Base-by-base conservation (phyloP, 352 stramenopile genomes). In the Phytopythium montanum region DNA sequence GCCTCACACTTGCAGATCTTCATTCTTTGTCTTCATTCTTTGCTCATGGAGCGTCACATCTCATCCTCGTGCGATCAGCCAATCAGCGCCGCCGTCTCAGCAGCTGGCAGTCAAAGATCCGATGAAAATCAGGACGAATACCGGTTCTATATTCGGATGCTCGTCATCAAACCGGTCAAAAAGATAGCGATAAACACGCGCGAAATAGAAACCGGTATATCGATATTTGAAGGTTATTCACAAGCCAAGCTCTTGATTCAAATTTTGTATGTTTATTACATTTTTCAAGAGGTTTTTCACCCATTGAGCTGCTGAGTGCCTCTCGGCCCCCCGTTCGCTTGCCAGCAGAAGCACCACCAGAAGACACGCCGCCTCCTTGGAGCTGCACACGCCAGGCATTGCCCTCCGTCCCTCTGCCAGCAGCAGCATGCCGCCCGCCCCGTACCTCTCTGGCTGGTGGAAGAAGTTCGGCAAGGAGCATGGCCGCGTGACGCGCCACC, bases 361-460 rank as follows among this genome's bases (percentile, higher is more conserved):
- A 45, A 54, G 42, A 48, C 58, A 51, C 42, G 25, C 57, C 10
- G 25, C 12, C 31, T 41, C 33, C 5, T 23, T 50, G 66, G 60
- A 66, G 72, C 65, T 56, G 67, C 56, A 72, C n/a, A n/a, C n/a
- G n/a, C n/a, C n/a, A 70, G 55, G 57, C 60, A 57, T 64, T 59
- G 64, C 59, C 41, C n/a, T 1, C 29, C 29, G 41, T 8, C 5
- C 7, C 16, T 16, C 41, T 9, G 19, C 25, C n/a, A 19, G 41
- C 31, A 66, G n/a, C n/a, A 73, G 34, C 28, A 87, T 86, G 79
- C 59, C 68, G 51, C 75, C 79, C 5, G 64, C 51, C 59, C 67
- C 69, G 39, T 67, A 79, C 48, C 75, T 90, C 56, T 45, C 66
- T 54, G 90, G 88, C 58, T 90, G 81, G 77, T 93, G 84, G 84